Conservation (phyloP, 331 rosid species). For the Acacia pycnantha region DNA sequence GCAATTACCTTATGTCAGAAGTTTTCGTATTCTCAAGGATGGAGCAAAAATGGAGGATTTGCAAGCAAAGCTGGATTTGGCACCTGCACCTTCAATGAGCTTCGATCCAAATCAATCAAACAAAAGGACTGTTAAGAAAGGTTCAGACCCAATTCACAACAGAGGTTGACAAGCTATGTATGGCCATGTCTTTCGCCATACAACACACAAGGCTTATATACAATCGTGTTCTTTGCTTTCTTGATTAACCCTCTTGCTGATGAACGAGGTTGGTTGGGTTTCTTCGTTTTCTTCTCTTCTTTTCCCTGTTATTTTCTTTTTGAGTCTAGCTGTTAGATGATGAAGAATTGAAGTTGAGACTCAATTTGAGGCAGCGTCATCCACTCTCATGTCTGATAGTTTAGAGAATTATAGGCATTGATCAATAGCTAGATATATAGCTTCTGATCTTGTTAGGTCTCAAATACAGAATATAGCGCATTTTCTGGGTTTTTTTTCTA, state of each 20-base stretch:
- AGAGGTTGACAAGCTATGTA: slow-evolving; percentile 42
- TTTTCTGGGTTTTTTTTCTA: slow-evolving; percentile 18
- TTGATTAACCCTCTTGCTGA: slow-evolving; percentile 4
- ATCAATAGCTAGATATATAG: slow-evolving; percentile 52
- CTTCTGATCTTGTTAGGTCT: slow-evolving; percentile 43
- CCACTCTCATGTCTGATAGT: slow-evolving; percentile 31
- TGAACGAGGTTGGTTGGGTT: slow-evolving; percentile 44
- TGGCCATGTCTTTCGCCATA: not conserved
- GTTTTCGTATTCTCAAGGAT: slow-evolving; percentile 48
- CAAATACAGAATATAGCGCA: slow-evolving; percentile 43
- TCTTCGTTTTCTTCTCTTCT: slow-evolving; percentile 18
- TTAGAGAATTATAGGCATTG: slow-evolving; percentile 54
- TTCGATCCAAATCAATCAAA: slow-evolving; percentile 68
- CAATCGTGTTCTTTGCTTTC: slow-evolving; percentile 37
- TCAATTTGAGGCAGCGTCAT: slow-evolving; percentile 38
- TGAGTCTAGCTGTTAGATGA: slow-evolving; percentile 36
- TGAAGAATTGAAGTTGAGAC: slow-evolving; percentile 50
- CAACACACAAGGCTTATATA: not conserved
- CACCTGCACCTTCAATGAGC: slow-evolving; percentile 63
- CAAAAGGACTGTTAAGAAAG: slow-evolving; percentile 67
- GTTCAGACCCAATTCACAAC: slow-evolving; percentile 94
- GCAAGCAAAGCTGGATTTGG: slow-evolving; percentile 49
- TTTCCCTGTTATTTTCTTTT: slow-evolving; percentile 8
- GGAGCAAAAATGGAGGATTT: slow-evolving; percentile 44
- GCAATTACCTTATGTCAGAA: slow-evolving; percentile 35